Evolutionary conservation across 2,329 filamentous ascomycete genomes (phyloP).

Genomic region (Lithohypha guttulata): DNA sequence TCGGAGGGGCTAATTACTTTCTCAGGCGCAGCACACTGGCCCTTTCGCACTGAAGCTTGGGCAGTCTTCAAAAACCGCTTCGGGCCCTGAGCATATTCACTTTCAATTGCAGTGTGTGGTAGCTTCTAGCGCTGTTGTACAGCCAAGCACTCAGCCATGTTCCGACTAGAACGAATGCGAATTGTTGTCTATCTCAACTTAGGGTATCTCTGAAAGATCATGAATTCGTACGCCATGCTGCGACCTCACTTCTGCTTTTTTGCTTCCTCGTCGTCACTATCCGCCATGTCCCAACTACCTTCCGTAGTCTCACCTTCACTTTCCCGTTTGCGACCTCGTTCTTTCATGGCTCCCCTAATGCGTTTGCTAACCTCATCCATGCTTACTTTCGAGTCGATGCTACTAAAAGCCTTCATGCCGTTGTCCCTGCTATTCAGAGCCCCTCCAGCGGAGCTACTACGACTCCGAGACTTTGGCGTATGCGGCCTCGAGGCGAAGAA

Average conservation of each 20-base stretch:
- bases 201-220: too few species aligned
- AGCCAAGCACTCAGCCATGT: too few species aligned
- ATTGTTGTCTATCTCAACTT: too few species aligned
- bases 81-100: too few species aligned
- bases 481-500: conserved; percentile 82
- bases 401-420: conserved; percentile 59
- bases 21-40: too few species aligned
- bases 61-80: too few species aligned
- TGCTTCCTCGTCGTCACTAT: conserved; percentile 19
- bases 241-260: conserved; percentile 18
- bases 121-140: too few species aligned
- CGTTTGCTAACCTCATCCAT: conserved; percentile 75
- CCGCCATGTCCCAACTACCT: conserved; percentile 22
- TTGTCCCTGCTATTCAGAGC: conserved; percentile 50
- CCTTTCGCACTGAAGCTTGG: too few species aligned
- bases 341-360: conserved; percentile 74
- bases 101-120: too few species aligned
- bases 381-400: conserved; percentile 53
- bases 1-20: too few species aligned
- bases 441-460: conserved; percentile 57
- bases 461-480: conserved; percentile 64
- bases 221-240: too few species aligned
- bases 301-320: conserved; percentile 21
- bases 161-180: too few species aligned
- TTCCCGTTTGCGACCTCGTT: conserved; percentile 51